phyloP scores from a whole-genome alignment of 495 filamentous ascomycete species.

The Penicillium salamii region DNA sequence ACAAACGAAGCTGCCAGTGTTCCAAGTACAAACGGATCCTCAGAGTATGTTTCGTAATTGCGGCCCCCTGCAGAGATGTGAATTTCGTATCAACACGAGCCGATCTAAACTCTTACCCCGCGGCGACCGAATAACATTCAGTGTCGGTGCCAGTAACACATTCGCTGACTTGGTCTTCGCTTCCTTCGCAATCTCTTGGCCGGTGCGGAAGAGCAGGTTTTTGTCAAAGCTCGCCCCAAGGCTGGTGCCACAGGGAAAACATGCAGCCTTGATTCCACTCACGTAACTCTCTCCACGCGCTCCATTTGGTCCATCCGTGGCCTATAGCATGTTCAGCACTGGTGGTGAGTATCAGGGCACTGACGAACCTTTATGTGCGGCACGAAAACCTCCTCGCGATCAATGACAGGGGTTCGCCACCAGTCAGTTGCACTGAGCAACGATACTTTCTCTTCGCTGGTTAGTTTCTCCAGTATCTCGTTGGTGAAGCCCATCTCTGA shows the following conservation, averaged over 20 bases:
- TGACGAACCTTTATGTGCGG: no score
- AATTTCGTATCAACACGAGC: not conserved
- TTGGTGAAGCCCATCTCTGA: no score
- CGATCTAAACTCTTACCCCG: not conserved
- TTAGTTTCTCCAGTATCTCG: not conserved
- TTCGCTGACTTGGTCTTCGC: not conserved
- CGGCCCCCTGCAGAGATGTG: not conserved
- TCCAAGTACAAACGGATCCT: slow-evolving; percentile 63
- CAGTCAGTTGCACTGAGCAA: not conserved
- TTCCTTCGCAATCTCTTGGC: not conserved
- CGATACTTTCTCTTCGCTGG: not conserved
- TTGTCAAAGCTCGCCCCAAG: not conserved
- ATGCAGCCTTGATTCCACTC: not conserved
- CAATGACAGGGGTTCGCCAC: not conserved
- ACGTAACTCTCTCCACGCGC: not conserved
- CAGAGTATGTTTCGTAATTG: slow-evolving; percentile 66
- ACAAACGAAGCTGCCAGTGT: slow-evolving; percentile 55
- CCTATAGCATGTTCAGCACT: not conserved
- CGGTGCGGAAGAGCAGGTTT: not conserved
- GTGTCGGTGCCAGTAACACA: not conserved
- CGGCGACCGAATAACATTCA: not conserved
- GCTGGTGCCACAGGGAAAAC: not conserved
- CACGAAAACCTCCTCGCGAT: not conserved
- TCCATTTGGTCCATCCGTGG: not conserved
- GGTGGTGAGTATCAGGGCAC: not conserved